Evolutionary conservation across 495 filamentous ascomycete species (phyloP).

Genomic region (Tuber magnatum): DNA sequence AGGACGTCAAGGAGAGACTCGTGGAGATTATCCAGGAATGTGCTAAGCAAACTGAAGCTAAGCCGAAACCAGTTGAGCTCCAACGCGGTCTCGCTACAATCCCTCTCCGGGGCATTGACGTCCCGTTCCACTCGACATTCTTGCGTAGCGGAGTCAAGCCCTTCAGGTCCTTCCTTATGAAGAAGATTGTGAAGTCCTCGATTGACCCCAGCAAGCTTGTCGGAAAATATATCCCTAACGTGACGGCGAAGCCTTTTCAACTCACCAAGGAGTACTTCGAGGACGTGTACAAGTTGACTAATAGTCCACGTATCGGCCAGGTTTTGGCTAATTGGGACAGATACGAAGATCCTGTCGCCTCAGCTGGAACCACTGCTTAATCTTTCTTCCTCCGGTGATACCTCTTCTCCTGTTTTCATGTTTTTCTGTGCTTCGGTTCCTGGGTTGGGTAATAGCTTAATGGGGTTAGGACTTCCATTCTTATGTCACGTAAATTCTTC

Average conservation of each 20-base stretch:
- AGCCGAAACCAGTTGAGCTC: constrained; percentile 78
- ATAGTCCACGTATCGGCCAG: constrained; percentile 80
- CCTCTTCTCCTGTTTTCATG: constrained; percentile 9
- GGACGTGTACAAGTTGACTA: constrained; percentile 90
- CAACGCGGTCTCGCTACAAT: constrained; percentile 96
- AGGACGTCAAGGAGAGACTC: constrained; percentile 70
- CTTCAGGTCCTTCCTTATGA: constrained; percentile 91
- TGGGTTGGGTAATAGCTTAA: not conserved
- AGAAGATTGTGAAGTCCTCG: constrained; percentile 98
- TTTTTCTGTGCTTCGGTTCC: constrained; percentile 7
- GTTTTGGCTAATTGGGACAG: constrained; percentile 80
- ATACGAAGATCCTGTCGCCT: constrained; percentile 46
- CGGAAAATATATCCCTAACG: constrained; percentile 98
- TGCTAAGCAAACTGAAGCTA: constrained; percentile 74
- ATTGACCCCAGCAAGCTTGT: constrained; percentile 94
- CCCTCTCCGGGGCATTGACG: constrained; percentile 91
- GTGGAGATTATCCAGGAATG: constrained; percentile 79
- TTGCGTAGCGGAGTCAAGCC: constrained; percentile 95
- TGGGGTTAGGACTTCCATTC: not conserved
- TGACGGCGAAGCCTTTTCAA: constrained; percentile 90
- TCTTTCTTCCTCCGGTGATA: constrained; percentile 8
- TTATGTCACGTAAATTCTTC: constrained; percentile 8
- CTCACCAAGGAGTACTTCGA: constrained; percentile 98
- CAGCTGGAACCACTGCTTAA: constrained; percentile 7
- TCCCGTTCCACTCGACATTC: constrained; percentile 98